Conservation (phyloP, 345 rosid species). For the Eucalyptus virginea region DNA sequence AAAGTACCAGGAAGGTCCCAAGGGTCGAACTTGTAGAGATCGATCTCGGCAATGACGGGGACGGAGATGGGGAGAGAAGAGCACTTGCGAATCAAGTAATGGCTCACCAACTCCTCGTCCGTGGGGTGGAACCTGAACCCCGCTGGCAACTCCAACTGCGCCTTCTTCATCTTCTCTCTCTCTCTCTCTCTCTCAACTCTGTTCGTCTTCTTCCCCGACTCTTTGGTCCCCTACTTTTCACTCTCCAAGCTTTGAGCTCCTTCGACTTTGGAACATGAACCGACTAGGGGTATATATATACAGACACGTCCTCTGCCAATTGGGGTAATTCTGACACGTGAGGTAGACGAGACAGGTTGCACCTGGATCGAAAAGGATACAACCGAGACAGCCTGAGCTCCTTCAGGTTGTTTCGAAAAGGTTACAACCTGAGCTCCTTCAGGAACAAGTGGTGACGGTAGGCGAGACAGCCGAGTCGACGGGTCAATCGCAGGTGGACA, state of each 20-base stretch:
- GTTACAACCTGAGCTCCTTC: background rate
- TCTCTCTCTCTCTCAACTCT: background rate
- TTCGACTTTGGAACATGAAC: background rate
- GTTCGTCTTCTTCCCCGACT: background rate
- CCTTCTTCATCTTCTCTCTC: background rate
- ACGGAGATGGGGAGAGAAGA: constrained; percentile 38
- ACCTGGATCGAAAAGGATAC: background rate
- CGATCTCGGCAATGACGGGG: constrained; percentile 78
- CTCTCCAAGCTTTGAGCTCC: background rate
- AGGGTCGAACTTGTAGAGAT: constrained; percentile 79
- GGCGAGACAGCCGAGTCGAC: background rate
- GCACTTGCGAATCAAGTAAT: constrained; percentile 61
- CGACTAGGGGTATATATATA: background rate
- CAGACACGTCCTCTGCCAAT: background rate
- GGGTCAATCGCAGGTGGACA: background rate
- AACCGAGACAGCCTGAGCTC: no score
- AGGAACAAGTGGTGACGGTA: background rate
- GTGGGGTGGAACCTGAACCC: constrained; percentile 97
- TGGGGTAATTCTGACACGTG: background rate
- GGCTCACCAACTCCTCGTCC: constrained; percentile 79
- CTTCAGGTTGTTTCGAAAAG: background rate
- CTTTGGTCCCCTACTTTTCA: background rate
- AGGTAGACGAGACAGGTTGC: background rate
- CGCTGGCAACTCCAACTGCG: constrained; percentile 54
- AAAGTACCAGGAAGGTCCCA: constrained; percentile 87